Evolutionary conservation across 129 eudicot species (phyloP), one percentile per base, ranked within the genome.

Genomic region (Lactuca sativa): DNA sequence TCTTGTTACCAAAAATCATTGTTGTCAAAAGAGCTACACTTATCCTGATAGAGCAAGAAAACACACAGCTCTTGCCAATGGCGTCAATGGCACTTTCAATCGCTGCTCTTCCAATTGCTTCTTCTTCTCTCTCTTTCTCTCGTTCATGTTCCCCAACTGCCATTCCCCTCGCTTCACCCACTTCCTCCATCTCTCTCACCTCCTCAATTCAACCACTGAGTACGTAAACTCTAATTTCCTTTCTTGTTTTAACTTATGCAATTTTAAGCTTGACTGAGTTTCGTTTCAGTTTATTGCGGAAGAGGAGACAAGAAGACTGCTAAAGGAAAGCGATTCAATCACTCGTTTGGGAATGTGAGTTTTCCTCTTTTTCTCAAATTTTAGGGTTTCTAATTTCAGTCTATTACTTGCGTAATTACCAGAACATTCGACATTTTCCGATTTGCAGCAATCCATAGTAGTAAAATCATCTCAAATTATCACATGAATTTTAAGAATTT

Each of bases 221-320:
- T 79, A 79, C 41, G 72, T 57, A 34, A 51, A 59, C 68, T 69
- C 64, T 70, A 76, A 44, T 5, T 68, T 67, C 44, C 2, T 36
- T 15, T 69, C 0, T 4, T 6, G 0, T 59, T 13, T 48, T 56
- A 6, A 9, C 48, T 31, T 64, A 0, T 56, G 9, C 9, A 36
- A 12, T 47, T 62, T 55, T 10, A 31, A 58, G 10, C 59, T 58
- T 31, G 13, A 47, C 67, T 47, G 6, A 34, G 30, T 55, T 15
- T 77, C 1, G 21, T 63, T 37, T 60, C 74, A 88, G 96, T 89
- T 78, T 78, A 81, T 15, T 92, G 95, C 56, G 98, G 98, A 60
- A 81, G 96, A 86, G 96, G 96, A 0, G 98, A 92, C 71, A 86
- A 84, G 90, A 92, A 89, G 82, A 92, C 98, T 38, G 96, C 95